Conservation (phyloP, 202 grass and related monocot genomes). For the Digitaria exilis region DNA sequence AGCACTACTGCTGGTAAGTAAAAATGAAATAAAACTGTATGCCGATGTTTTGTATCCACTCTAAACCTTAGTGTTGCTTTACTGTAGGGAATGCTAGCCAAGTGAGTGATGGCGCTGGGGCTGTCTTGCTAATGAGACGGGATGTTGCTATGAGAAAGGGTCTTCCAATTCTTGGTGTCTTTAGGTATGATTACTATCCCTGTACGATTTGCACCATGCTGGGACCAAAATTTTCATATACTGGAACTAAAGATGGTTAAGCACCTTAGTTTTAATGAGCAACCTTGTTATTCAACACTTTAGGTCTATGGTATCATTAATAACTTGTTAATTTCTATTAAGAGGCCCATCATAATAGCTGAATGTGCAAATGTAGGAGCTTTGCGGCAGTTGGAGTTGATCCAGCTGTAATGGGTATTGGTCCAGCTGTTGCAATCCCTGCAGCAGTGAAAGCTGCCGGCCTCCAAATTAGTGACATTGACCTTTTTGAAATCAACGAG, state of each 20-base stretch:
- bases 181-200: slow-evolving; percentile 43
- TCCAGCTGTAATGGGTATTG: slow-evolving; percentile 97
- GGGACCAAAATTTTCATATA: neutral
- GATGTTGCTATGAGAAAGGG: slow-evolving; percentile 82
- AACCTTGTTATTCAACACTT: neutral
- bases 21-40: neutral
- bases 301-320: neutral
- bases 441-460: slow-evolving; percentile 86
- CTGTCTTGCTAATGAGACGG: slow-evolving; percentile 89
- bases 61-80: slow-evolving; percentile 7
- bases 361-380: slow-evolving; percentile 60
- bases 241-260: neutral
- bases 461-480: slow-evolving; percentile 69
- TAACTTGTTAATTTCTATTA: neutral
- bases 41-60: neutral
- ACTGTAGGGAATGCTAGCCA: slow-evolving; percentile 86
- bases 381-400: slow-evolving; percentile 93
- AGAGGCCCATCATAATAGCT: slow-evolving; percentile 1
- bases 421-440: slow-evolving; percentile 95
- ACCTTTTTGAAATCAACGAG: slow-evolving; percentile 96
- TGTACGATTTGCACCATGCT: neutral
- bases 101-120: slow-evolving; percentile 91
- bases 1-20: slow-evolving; percentile 85
- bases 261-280: neutral
- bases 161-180: slow-evolving; percentile 74